These are phyloP conservation scores for Zea mays DNA, from an alignment of 176 grass and related monocot genomes.

Conservation along the genomic window Zm-B73-REFERENCE-NAM-5.0 NC_050098.1:57617001-57617500, in stretches of 20 bases:
- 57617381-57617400: neutral
- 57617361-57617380: neutral
- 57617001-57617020: neutral
- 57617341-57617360: neutral
- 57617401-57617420: neutral
- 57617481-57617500: neutral
- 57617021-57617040: neutral
- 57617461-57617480: neutral
- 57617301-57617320: constrained; percentile 12
- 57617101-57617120: neutral
- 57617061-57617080: neutral
- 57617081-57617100: neutral
- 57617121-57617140: neutral
- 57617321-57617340: neutral
- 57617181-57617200: neutral
- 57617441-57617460: neutral
- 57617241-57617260: neutral
- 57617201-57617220: neutral
- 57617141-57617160: neutral
- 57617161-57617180: neutral
- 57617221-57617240: constrained; percentile 1
- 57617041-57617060: neutral
- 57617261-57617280: neutral
- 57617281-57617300: neutral
- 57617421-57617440: neutral